Evolutionary conservation across 768 basidiomycete genomes (phyloP), one percentile per base, ranked within the genome.

Genomic region (Lentinula edodes): DNA sequence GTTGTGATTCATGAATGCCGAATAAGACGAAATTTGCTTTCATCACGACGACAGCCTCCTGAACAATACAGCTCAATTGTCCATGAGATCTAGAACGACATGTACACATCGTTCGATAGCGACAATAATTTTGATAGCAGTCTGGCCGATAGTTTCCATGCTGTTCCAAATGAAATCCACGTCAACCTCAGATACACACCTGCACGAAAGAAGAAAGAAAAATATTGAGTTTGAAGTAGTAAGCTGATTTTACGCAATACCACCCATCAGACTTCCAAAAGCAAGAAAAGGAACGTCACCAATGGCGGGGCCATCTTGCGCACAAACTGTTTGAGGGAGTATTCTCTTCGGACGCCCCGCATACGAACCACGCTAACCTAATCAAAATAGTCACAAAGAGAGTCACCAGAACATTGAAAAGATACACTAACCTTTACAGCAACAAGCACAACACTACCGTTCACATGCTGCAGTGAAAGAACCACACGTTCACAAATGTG

Each of bases 401-500:
- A 39, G 5, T 13, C 48, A 15, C 34, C 36, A 16, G 20, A 20
- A 59, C 1, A 58, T 15, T 36, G 6, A 35, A 16, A 7, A 48
- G 34, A 8, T 2, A 28, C 20, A 72, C 78, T 50, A 46, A 91
- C 94, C 82, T 95, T 95, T 66, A 98, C 89, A 15, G 97, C 97
- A 5, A 93, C 91, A n/a, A 99, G 80, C 2, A 99, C 95, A 5
- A 99, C 97, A 61, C 91, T 90, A 12, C 92, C 95, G 66, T 99
- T 99, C 32, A 86, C 90, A 70, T 99, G 97, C 73, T 99, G 97
- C 74, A 98, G 95, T 69, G 98, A 97, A 3, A 97, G 97, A 43
- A 98, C 90, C 12, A 98, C 96, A 34, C 97, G 87, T 74, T 98
- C 97, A 72, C 97, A 98, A 63, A 98, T 98, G 71, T 98, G 96